Evolutionary conservation across 1,284 basidiomycete species (phyloP).

Genomic region (Puccinia horiana): DNA sequence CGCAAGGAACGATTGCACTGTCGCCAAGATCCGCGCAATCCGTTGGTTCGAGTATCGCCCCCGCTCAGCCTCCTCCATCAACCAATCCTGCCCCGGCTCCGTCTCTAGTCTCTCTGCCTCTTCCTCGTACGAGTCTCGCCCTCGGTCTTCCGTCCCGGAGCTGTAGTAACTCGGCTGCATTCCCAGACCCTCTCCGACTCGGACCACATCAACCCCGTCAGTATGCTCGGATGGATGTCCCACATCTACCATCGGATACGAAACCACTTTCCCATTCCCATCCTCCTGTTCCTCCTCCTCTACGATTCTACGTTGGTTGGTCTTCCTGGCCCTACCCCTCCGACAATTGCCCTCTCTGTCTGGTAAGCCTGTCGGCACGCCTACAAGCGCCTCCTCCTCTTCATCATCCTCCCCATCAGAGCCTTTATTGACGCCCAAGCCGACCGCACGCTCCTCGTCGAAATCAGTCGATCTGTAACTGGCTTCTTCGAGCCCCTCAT

Average conservation of each 20-base stretch:
- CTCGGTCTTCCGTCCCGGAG: background rate
- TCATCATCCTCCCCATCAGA: slow-evolving; percentile 51
- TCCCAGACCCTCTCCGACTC: background rate
- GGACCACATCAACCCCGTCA: background rate
- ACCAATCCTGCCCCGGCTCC: slow-evolving; percentile 46
- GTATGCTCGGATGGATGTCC: background rate
- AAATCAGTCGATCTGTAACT: slow-evolving; percentile 63
- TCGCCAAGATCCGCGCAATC: slow-evolving; percentile 3
- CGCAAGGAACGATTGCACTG: slow-evolving; percentile 11
- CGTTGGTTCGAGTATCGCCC: slow-evolving; percentile 5
- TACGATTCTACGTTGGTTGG: background rate
- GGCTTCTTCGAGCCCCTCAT: slow-evolving; percentile 52
- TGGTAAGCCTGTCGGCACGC: background rate
- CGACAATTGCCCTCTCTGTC: background rate
- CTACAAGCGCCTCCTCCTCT: slow-evolving; percentile 49
- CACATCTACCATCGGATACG: slow-evolving; percentile 5
- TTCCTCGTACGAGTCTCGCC: background rate
- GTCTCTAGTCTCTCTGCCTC: background rate
- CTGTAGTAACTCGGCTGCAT: too few species aligned
- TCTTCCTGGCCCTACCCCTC: background rate
- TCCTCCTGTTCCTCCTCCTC: background rate
- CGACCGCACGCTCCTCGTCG: slow-evolving; percentile 51
- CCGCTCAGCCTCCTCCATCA: background rate
- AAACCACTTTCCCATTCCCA: background rate
- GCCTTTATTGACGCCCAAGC: slow-evolving; percentile 37